These are phyloP conservation scores for Naganishia kalamii DNA, from an alignment of 768 basidiomycete genomes.

Conservation along the genomic window DNA sequence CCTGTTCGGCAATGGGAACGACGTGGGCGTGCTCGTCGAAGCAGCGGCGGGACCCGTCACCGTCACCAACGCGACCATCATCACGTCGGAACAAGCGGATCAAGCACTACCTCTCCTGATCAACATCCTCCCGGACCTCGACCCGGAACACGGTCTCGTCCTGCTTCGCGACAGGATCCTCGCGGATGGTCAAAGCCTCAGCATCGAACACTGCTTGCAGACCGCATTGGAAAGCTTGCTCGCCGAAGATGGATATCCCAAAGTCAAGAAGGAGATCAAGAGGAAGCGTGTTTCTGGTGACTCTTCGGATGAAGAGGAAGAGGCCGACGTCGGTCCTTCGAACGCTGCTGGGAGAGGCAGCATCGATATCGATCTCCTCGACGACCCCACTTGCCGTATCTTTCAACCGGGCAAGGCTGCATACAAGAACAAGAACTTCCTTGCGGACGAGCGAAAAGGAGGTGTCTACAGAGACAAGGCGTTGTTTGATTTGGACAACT, in stretches of 20 bases:
- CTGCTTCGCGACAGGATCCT: conserved; percentile 3
- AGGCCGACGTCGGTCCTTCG: background rate
- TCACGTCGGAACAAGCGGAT: conserved; percentile 15
- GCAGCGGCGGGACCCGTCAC: background rate
- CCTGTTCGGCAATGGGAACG: background rate
- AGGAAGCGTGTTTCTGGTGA: conserved; percentile 1
- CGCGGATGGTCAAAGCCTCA: background rate
- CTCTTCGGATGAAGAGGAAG: background rate
- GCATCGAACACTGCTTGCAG: conserved; percentile 16
- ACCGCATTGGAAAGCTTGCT: background rate
- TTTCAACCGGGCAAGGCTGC: conserved; percentile 8
- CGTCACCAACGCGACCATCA: conserved; percentile 4
- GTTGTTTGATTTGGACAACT: conserved; percentile 56
- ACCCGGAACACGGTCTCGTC: background rate
- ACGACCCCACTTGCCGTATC: background rate
- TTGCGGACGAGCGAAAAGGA: conserved; percentile 36
- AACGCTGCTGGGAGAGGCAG: background rate
- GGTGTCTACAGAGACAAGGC: conserved; percentile 39
- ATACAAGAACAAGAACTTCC: conserved; percentile 9
- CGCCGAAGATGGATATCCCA: background rate
- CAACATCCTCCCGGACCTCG: conserved; percentile 7
- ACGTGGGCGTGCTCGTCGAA: background rate
- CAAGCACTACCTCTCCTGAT: conserved; percentile 9
- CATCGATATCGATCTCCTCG: background rate
- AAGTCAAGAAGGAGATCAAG: background rate